Evolutionary conservation across 306 rosid genomes (phyloP).

Genomic region (Fragaria vesca): DNA sequence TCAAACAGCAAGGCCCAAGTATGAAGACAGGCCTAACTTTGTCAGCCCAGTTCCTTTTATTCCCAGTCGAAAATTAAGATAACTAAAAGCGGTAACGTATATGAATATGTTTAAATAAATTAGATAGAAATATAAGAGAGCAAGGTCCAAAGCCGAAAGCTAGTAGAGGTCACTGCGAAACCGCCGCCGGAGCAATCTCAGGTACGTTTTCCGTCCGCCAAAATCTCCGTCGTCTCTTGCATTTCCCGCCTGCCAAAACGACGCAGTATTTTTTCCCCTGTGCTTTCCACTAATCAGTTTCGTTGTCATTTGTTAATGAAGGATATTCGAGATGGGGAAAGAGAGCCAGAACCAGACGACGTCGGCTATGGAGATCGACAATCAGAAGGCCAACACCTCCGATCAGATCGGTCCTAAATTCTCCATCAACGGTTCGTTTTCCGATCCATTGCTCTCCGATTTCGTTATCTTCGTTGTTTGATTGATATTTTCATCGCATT

Average conservation of each 20-base stretch:
- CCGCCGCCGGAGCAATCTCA: constrained; percentile 12
- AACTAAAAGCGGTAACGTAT: too few relatives aligned
- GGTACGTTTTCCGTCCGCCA: background rate
- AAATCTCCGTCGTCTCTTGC: background rate
- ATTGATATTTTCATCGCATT: background rate
- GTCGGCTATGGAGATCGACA: constrained; percentile 78
- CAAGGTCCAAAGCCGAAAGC: background rate
- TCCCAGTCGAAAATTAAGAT: too few relatives aligned
- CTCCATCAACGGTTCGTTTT: constrained; percentile 66
- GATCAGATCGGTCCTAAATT: constrained; percentile 71
- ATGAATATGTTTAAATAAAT: too few relatives aligned
- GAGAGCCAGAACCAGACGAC: constrained; percentile 32
- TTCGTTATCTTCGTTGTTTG: background rate
- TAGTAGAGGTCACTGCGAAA: background rate
- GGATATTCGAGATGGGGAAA: constrained; percentile 42
- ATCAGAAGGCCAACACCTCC: constrained; percentile 41
- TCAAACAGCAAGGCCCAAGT: too few relatives aligned
- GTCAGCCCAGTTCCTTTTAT: too few relatives aligned
- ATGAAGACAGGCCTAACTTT: too few relatives aligned
- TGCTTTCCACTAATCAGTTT: background rate
- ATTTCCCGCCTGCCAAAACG: background rate
- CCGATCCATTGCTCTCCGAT: constrained; percentile 12
- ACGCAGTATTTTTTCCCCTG: background rate
- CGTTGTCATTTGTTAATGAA: background rate
- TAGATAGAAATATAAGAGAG: background rate